phyloP scores from a whole-genome alignment of 2,329 filamentous ascomycete genomes.

The Xylaria multiplex region DNA sequence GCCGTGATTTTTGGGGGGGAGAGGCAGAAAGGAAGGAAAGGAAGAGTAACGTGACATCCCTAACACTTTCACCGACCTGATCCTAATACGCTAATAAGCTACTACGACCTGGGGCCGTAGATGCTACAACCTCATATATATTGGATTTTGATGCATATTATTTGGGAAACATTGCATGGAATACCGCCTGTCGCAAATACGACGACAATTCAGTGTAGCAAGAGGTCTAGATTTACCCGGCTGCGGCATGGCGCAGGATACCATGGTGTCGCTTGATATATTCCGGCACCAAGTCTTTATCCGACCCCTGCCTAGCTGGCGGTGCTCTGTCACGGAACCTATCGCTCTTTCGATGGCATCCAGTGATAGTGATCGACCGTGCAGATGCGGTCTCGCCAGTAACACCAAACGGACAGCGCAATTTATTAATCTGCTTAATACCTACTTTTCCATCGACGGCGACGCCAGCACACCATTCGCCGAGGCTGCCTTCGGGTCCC shows the following conservation, averaged over 20 bases:
- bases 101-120: not conserved
- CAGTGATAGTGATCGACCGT: conserved; percentile 21
- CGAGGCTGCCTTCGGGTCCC: conserved; percentile 27
- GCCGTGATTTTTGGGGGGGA: not conserved
- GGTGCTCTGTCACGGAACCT: conserved; percentile 2
- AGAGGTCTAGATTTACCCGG: conserved; percentile 30
- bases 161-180: not conserved
- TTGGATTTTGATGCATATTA: conserved; percentile 19
- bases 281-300: conserved; percentile 15
- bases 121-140: conserved; percentile 1
- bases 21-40: too few relatives aligned
- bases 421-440: conserved; percentile 4
- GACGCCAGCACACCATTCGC: conserved; percentile 16
- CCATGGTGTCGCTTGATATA: conserved; percentile 19
- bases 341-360: conserved; percentile 11
- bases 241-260: conserved; percentile 22
- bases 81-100: not conserved
- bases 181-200: conserved; percentile 1
- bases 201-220: not conserved
- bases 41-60: conserved; percentile 36
- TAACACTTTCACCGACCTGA: not conserved
- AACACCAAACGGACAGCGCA: conserved; percentile 1
- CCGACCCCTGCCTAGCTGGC: conserved; percentile 10
- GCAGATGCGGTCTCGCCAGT: conserved; percentile 10
- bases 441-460: conserved; percentile 6